Percentiles rank a stretch among this genome's conserved stretches.
Conservation (phyloP, 169 alveolate species). For the Theileria sp. region DNA sequence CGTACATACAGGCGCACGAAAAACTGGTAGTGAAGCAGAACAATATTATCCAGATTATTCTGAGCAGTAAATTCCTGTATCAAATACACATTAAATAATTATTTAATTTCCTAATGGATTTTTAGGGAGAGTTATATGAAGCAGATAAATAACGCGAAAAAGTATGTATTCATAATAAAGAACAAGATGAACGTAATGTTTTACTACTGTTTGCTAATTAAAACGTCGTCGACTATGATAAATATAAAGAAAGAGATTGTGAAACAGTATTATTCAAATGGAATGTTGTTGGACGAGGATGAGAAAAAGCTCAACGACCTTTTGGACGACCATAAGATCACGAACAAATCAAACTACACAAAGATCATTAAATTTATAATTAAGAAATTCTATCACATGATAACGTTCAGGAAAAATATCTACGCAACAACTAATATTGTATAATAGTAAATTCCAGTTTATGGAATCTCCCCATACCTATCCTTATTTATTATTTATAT, state of each 20-base stretch:
- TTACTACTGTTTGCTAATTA: conserved; percentile 40
- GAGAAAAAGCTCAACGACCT: conserved; percentile 23
- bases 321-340: conserved; percentile 44
- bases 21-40: conserved; percentile 77
- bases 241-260: conserved; percentile 52
- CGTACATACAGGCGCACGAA: conserved; percentile 84
- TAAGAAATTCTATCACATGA: conserved; percentile 1
- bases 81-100: not conserved
- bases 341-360: conserved; percentile 35
- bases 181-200: conserved; percentile 16
- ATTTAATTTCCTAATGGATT: not conserved
- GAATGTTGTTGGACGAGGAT: conserved; percentile 60
- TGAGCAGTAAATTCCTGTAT: conserved; percentile 69
- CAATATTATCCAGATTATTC: conserved; percentile 65
- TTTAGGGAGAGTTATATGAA: conserved; percentile 29
- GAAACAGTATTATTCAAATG: conserved; percentile 52
- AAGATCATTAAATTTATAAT: conserved; percentile 33
- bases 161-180: conserved; percentile 32
- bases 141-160: conserved; percentile 45
- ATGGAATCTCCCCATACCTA: not conserved
- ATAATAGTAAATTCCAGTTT: not conserved
- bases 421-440: conserved; percentile 5
- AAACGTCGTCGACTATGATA: conserved; percentile 58
- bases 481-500: not conserved
- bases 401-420: not conserved